These are phyloP conservation scores for Maudiozyma barnettii DNA, from an alignment of 805 yeast species.

Conservation along the genomic window DNA sequence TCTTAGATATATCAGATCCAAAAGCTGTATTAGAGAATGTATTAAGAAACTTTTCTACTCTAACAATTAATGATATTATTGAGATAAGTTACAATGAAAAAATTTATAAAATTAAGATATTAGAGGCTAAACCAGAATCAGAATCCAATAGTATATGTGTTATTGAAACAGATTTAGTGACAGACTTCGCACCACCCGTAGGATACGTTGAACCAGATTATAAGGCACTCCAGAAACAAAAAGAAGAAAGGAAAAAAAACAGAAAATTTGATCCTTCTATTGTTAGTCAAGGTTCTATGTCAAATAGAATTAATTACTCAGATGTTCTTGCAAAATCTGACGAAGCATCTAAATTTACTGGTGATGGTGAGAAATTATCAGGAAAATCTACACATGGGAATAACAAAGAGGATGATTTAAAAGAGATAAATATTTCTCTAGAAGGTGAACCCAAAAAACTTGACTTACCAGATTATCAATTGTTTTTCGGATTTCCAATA, in stretches of 20 bases:
- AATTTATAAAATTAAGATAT: constrained; percentile 66
- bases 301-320: constrained; percentile 50
- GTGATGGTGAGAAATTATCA: constrained; percentile 63
- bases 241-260: constrained; percentile 27
- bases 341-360: constrained; percentile 34
- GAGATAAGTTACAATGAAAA: constrained; percentile 78
- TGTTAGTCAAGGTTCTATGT: constrained; percentile 63
- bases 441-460: constrained; percentile 65
- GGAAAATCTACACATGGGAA: constrained; percentile 34
- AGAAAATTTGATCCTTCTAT: constrained; percentile 21
- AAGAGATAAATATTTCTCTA: constrained; percentile 39
- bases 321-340: constrained; percentile 40
- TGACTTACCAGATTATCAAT: constrained; percentile 68
- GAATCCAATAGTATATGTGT: constrained; percentile 70
- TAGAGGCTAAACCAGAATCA: constrained; percentile 78
- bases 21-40: constrained; percentile 94
- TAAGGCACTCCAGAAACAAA: constrained; percentile 25
- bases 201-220: constrained; percentile 93
- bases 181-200: constrained; percentile 97
- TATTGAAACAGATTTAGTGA: constrained; percentile 91
- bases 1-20: constrained; percentile 88
- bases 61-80: constrained; percentile 75
- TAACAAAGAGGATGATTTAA: constrained; percentile 2
- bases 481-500: constrained; percentile 89
- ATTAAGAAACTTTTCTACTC: constrained; percentile 77